phyloP scores from a whole-genome alignment of 176 grass and related monocot genomes.

The Oryza officinalis region DNA sequence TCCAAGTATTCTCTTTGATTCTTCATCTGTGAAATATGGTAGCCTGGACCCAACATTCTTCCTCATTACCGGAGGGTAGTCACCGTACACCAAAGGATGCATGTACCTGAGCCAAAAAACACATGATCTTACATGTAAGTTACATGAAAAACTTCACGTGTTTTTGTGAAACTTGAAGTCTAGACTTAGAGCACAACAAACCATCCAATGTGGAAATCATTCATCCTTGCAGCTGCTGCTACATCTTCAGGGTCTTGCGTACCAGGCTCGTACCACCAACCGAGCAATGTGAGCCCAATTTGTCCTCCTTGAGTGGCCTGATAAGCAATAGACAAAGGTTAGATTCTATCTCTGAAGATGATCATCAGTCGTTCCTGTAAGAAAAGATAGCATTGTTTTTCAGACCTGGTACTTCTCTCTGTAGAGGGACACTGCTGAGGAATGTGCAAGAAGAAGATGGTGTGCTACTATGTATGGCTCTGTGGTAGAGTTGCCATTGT shows the following conservation, averaged over 20 bases:
- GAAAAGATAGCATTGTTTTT: background rate
- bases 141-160: background rate
- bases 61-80: constrained; percentile 77
- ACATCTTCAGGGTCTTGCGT: constrained; percentile 61
- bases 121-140: background rate
- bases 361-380: background rate
- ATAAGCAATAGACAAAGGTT: constrained; percentile 19
- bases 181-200: constrained; percentile 20
- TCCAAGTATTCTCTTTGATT: constrained; percentile 45
- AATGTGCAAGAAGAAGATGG: constrained; percentile 76
- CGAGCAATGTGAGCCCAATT: constrained; percentile 74
- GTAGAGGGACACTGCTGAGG: constrained; percentile 63
- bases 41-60: constrained; percentile 68
- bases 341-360: background rate
- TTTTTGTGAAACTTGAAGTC: background rate
- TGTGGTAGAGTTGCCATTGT: constrained; percentile 70
- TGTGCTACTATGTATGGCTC: constrained; percentile 81
- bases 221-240: constrained; percentile 68
- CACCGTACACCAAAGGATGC: constrained; percentile 75
- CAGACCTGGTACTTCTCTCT: constrained; percentile 73
- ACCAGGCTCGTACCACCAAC: constrained; percentile 67
- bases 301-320: constrained; percentile 75
- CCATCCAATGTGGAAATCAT: constrained; percentile 95
- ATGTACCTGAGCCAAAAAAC: constrained; percentile 54
- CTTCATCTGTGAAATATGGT: constrained; percentile 57